These are phyloP conservation scores for Astragalus membranaceus DNA, from an alignment of 306 rosid species.

Conservation along the genomic window DNA sequence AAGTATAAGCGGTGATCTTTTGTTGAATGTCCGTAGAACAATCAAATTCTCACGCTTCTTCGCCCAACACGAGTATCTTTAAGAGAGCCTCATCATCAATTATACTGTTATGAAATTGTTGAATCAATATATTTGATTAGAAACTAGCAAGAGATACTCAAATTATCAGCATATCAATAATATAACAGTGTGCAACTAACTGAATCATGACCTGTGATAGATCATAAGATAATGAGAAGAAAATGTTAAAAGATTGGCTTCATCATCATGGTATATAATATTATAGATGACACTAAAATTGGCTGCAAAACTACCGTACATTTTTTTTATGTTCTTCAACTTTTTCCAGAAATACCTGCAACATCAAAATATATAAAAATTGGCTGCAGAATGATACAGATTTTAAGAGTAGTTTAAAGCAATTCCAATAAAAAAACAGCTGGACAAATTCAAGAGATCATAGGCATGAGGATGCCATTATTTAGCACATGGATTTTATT, in stretches of 20 bases:
- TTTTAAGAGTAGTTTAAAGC: no score
- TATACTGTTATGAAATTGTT: conserved; percentile 47
- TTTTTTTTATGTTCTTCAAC: no score
- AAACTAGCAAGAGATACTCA: no score
- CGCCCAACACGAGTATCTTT: conserved; percentile 85
- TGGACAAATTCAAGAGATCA: no score
- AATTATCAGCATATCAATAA: not conserved
- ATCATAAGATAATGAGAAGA: no score
- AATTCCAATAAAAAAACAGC: no score
- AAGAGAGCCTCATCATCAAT: conserved; percentile 71
- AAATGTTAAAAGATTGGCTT: not conserved
- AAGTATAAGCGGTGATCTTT: conserved; percentile 54
- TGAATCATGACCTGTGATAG: not conserved
- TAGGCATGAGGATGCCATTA: no score
- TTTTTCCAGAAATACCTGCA: no score
- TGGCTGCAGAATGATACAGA: no score
- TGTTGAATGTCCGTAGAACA: conserved; percentile 95
- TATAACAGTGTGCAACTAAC: not conserved
- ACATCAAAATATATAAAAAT: no score
- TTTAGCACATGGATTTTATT: no score
- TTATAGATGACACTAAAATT: not conserved
- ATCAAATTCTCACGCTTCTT: conserved; percentile 83
- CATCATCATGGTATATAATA: not conserved
- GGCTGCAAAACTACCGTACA: no score
- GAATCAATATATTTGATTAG: not conserved